Evolutionary conservation across 768 basidiomycete genomes (phyloP), one percentile per base, ranked within the genome.

Genomic region (Auricularia sp.): DNA sequence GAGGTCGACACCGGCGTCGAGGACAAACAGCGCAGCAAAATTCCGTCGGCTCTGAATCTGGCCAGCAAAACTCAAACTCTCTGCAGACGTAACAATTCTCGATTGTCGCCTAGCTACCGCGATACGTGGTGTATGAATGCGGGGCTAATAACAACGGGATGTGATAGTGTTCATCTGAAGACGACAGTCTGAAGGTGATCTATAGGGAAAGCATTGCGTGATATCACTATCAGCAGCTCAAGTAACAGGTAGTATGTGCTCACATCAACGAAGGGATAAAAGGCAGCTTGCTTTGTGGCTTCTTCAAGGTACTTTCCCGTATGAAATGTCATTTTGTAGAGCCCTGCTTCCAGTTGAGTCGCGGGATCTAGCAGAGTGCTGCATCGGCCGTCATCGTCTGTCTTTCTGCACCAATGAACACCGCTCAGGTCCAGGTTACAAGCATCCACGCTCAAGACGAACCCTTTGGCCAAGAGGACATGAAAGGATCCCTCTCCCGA

Each of bases 181-280:
- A 82, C 58, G 80, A 77, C 62, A 94, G 82, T 33, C 79, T 78
- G 74, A 97, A 97, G 1, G 85, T 82, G 68, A 97, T 89, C 39
- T 42, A 14, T 14, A 14, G 8, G 39, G 39, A 8, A 14, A 7
- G 8, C 39, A 42, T 14, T 42, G 39, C 39, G 13, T 42, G 39
- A 7, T 42, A 7, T 7, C 13, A 14, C 7, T 54, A 29, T 62
- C 51, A 58, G 35, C n/a, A 6, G n/a, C 35, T 42, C 36, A 61
- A 54, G 35, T 64, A 45, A 18, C 4, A 63, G 13, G 8, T 29
- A 29, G 29, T 29, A 29, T 29, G 29, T 29, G 29, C 39, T 64
- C 69, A 93, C 94, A 82, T 97, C 94, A 4, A 96, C 88, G 82
- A 86, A 87, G 3, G 94, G 94, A 77, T 94, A 96, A 71, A 97